phyloP scores from a whole-genome alignment of 1,284 basidiomycete species.

The Heimioporus retisporus region DNA sequence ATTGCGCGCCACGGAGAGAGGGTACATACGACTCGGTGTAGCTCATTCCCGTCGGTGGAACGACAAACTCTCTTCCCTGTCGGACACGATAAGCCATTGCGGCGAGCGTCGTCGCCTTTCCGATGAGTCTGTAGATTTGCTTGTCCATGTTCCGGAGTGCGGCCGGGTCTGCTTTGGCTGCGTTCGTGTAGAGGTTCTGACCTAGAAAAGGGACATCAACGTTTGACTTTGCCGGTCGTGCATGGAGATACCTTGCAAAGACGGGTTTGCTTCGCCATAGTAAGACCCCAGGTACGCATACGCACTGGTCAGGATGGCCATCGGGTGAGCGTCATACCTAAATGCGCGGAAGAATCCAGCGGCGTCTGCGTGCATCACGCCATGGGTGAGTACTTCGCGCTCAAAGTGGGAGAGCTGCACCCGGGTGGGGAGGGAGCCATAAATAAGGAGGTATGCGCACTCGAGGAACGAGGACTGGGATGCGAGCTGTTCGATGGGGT shows the following conservation, averaged over 20 bases:
- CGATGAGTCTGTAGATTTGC: constrained; percentile 89
- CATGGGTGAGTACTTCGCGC: constrained; percentile 82
- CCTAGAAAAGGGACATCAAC: constrained; percentile 53
- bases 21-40: constrained; percentile 82
- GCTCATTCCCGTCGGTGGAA: constrained; percentile 82
- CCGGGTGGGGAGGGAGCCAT: constrained; percentile 82
- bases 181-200: constrained; percentile 81
- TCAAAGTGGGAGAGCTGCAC: constrained; percentile 73
- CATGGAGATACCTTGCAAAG: constrained; percentile 65
- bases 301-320: constrained; percentile 88
- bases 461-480: constrained; percentile 84
- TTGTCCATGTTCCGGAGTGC: constrained; percentile 88
- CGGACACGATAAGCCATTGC: constrained; percentile 94
- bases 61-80: constrained; percentile 90
- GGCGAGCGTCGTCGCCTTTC: constrained; percentile 89
- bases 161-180: constrained; percentile 62
- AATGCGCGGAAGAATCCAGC: constrained; percentile 86
- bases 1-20: not conserved
- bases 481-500: constrained; percentile 92
- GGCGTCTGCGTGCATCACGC: constrained; percentile 81
- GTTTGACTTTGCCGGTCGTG: not conserved
- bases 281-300: constrained; percentile 90
- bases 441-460: constrained; percentile 87
- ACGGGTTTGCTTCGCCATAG: constrained; percentile 85
- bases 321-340: constrained; percentile 91